Evolutionary conservation across 257 asterid species (phyloP), one percentile per base, ranked within the genome.

Genomic region (Knoxia roxburghii): DNA sequence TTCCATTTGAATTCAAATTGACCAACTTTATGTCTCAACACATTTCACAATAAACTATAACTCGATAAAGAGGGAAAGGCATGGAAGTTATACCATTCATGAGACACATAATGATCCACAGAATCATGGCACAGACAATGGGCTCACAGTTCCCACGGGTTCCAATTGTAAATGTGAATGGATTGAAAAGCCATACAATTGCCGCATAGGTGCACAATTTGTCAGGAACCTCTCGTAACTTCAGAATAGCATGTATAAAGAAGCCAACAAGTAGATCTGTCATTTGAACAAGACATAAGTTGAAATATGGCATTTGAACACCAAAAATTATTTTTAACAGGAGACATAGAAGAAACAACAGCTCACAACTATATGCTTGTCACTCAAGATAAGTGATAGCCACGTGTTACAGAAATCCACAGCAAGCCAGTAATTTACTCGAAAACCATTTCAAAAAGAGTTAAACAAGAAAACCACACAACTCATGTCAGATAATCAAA

Each of bases 111-210:
- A 88, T 81, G 74, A 87, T 84, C 96, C 99, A 93, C 14, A 93
- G 82, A 69, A 93, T 82, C 79, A 93, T 81, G 82, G 96, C 89
- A 73, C 96, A 88, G 61, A 93, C 78, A 63, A 90, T 68, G 51
- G 96, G 97, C 73, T 93, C 97, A 67, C 97, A 93, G 80, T 93
- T 93, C 52, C 99, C 97, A 32, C 99, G 97, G 21, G 99, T 90
- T 74, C 99, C 99, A 67, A 93, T 88, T 9, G 97, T 90, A 82
- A 93, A 88, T 77, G 99, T 93, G 79, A 93, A 93, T 18, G 97
- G 99, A 72, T 90, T 93, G 79, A 93, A 86, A 77, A 93, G 89
- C 97, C 99, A 93, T 35, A 85, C 82, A 83, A 81, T 83, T n/a
- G 86, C 81, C 0, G 90, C 84, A 68, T 79, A 83, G 59, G 78